Conservation (phyloP, 139 green algal species). For the Chloropicon primus region DNA sequence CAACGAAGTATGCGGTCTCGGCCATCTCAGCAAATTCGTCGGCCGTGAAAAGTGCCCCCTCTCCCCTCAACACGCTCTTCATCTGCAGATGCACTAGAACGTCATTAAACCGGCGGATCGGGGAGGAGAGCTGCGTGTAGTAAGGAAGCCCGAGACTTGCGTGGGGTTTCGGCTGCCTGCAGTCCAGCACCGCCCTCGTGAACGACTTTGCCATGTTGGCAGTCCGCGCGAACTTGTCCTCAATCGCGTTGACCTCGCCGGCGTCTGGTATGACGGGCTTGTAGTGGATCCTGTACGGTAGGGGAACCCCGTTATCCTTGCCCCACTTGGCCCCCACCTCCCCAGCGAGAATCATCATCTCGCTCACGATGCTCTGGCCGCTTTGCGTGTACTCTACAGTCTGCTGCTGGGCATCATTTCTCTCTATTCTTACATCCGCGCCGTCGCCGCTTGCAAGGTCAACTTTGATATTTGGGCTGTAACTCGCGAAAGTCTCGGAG, state of each 20-base stretch:
- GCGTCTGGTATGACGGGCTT: slow-evolving; percentile 16
- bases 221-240: slow-evolving; percentile 43
- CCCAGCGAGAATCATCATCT: slow-evolving; percentile 83
- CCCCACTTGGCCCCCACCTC: slow-evolving; percentile 30
- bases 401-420: neutral
- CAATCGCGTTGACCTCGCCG: slow-evolving; percentile 31
- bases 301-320: slow-evolving; percentile 26
- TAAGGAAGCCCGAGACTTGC: slow-evolving; percentile 47
- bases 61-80: slow-evolving; percentile 30
- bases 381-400: neutral
- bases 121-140: slow-evolving; percentile 67
- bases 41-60: neutral
- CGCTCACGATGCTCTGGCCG: slow-evolving; percentile 36
- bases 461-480: neutral
- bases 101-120: slow-evolving; percentile 63
- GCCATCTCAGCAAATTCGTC: slow-evolving; percentile 2
- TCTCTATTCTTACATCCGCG: neutral
- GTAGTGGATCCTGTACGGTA: slow-evolving; percentile 57
- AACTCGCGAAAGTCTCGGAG: slow-evolving; percentile 20
- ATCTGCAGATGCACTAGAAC: slow-evolving; percentile 68
- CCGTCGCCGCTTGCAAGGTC: neutral
- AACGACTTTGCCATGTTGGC: slow-evolving; percentile 43
- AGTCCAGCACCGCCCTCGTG: slow-evolving; percentile 34
- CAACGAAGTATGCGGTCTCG: neutral
- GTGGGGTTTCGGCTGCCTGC: slow-evolving; percentile 27